Conservation (phyloP, 1,284 basidiomycete species). For the Ustilago bromivora region DNA sequence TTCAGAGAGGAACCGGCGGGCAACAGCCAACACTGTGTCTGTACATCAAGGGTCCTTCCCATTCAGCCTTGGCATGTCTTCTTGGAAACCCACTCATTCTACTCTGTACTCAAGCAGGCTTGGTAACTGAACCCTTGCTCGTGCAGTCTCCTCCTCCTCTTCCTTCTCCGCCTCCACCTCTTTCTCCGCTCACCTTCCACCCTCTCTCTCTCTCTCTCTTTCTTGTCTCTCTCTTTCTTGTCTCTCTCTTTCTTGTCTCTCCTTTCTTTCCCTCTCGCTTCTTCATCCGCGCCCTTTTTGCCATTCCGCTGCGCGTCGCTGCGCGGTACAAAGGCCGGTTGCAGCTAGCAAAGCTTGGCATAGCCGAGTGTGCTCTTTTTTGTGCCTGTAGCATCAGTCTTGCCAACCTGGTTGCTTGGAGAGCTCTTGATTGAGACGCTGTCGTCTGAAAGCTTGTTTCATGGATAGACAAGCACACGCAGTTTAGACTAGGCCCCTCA, state of each 20-base stretch:
- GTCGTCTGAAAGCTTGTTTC: not conserved
- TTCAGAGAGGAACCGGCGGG: not conserved
- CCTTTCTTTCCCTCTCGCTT: not conserved
- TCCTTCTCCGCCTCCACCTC: slow-evolving; percentile 2
- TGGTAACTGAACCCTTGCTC: not conserved
- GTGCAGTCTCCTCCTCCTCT: not conserved
- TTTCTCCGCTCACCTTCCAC: not conserved
- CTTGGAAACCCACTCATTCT: not conserved
- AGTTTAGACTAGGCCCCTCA: not conserved
- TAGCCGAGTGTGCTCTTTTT: not conserved
- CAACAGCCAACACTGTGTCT: not conserved
- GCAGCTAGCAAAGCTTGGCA: not conserved
- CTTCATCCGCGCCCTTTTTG: not conserved
- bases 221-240: too few species aligned
- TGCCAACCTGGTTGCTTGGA: not conserved
- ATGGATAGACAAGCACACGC: too few species aligned
- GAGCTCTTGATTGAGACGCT: not conserved
- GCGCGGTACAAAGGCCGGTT: not conserved
- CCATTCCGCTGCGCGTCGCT: not conserved
- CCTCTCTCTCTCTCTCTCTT: not conserved
- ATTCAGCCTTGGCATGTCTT: not conserved
- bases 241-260: not conserved
- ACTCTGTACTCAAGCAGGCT: too few species aligned
- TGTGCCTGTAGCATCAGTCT: not conserved
- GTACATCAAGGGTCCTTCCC: not conserved